Evolutionary conservation across 495 filamentous ascomycete genomes (phyloP), one percentile per base, ranked within the genome.

Genomic region (Annulohypoxylon maeteangense): DNA sequence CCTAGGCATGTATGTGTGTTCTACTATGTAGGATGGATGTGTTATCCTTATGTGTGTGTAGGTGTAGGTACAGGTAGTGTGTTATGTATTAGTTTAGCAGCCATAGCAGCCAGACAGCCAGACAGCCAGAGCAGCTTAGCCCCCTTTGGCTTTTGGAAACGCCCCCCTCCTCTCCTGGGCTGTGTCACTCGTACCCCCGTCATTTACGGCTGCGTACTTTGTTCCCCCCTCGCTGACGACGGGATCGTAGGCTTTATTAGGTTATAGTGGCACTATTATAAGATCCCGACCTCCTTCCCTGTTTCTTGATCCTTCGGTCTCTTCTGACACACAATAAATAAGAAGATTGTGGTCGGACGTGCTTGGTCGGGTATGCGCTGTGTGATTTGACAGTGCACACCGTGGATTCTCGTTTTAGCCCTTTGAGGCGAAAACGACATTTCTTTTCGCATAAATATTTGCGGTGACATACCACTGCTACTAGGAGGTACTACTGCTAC

Each of bases 261-360:
- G 32, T 40, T 48, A 42, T 69, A 69, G 65, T 65, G 65, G 65
- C 65, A 62, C 60, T 68, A 36, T 69, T 68, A 73, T 73, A 73
- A 73, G 70, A 65, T 68, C 65, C 68, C 48, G 65, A 38, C 62
- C 57, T 64, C 62, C 70, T 68, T 66, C 70, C 65, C 57, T 44
- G 48, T 66, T 62, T 58, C 56, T 50, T 54, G 20, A 18, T 62
- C 60, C 60, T 51, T 65, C 55, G 38, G 68, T 51, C 63, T 65
- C 65, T 22, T 29, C 50, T 45, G 54, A 59, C 60, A 32, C 61
- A 72, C 60, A 65, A 59, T 56, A 40, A 68, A 23, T 56, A 51
- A 40, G 12, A 51, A 55, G 45, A 56, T 48, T 16, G 70, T 60
- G 70, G 51, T 36, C 48, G 65, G 60, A 62, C 70, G 56, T 66